Percentiles rank a stretch among this genome's conserved stretches.
These are phyloP conservation scores for Inonotus obliquus DNA, from an alignment of 1,284 basidiomycete species.

Conservation along the genomic window DNA sequence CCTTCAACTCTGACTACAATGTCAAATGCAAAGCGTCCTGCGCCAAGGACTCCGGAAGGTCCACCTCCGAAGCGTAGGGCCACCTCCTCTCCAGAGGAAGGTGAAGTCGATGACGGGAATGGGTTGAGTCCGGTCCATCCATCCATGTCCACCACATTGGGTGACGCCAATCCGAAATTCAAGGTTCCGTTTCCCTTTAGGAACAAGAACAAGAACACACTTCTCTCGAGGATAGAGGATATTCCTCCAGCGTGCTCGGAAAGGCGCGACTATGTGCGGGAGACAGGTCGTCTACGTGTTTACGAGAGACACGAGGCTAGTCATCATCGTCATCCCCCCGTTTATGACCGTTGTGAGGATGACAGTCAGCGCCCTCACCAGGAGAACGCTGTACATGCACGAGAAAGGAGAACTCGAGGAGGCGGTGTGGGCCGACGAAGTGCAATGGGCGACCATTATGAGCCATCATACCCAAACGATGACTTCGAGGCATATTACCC, in stretches of 20 bases:
- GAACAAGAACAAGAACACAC: slow-evolving; percentile 38
- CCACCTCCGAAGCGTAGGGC: slow-evolving; percentile 52
- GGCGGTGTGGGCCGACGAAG: neutral
- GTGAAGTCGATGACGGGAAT: slow-evolving; percentile 56
- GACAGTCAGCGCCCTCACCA: slow-evolving; percentile 37
- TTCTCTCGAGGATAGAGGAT: slow-evolving; percentile 14
- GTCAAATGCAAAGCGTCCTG: slow-evolving; percentile 14
- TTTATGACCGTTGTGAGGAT: slow-evolving; percentile 41
- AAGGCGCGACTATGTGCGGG: slow-evolving; percentile 23
- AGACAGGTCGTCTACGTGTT: slow-evolving; percentile 19
- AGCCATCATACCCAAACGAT: neutral
- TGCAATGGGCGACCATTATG: slow-evolving; percentile 14
- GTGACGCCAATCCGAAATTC: slow-evolving; percentile 27
- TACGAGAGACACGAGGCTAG: slow-evolving; percentile 11
- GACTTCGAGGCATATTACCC: neutral
- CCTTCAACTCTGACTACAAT: neutral
- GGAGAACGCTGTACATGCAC: slow-evolving; percentile 24
- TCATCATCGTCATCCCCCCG: slow-evolving; percentile 22
- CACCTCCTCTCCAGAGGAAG: slow-evolving; percentile 69
- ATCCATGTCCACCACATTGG: slow-evolving; percentile 20
- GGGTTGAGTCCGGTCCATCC: slow-evolving; percentile 24
- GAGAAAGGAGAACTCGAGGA: neutral
- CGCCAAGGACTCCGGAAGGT: slow-evolving; percentile 24
- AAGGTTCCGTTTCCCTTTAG: slow-evolving; percentile 74
- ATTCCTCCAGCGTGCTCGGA: neutral